These are phyloP conservation scores for Aspergillus sojae DNA, from an alignment of 2,329 filamentous ascomycete genomes.

Conservation along the genomic window DNA sequence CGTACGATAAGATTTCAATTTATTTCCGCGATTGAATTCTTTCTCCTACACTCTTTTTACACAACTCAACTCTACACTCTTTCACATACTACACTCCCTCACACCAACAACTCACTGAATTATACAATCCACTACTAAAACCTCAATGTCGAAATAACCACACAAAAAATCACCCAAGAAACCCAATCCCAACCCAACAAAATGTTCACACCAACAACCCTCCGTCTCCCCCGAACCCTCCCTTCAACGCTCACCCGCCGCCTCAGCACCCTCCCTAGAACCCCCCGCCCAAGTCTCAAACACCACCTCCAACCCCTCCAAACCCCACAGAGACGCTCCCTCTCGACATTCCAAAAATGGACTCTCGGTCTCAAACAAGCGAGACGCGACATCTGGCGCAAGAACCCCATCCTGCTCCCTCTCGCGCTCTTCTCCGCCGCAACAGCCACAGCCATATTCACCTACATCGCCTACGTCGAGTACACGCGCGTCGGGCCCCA, in stretches of 20 bases:
- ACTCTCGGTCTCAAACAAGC: slow-evolving; percentile 38
- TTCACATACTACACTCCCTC: not conserved
- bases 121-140: no score
- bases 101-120: not conserved
- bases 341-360: slow-evolving; percentile 32
- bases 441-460: slow-evolving; percentile 37
- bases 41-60: not conserved
- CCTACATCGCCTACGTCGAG: slow-evolving; percentile 48
- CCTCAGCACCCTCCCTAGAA: not conserved
- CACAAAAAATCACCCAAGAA: not conserved
- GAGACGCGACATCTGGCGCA: slow-evolving; percentile 44
- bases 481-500: slow-evolving; percentile 44
- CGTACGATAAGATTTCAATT: not conserved
- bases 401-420: slow-evolving; percentile 46
- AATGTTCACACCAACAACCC: not conserved
- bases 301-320: slow-evolving; percentile 14
- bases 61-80: not conserved
- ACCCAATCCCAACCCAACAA: not conserved
- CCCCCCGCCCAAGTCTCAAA: not conserved
- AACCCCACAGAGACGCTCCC: slow-evolving; percentile 2
- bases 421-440: slow-evolving; percentile 44
- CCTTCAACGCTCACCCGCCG: not conserved
- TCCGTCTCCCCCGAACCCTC: not conserved
- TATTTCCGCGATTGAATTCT: not conserved
- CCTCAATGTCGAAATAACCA: not conserved